Base-by-base conservation (phyloP, 2,329 filamentous ascomycete genomes). In the Tolypocladium tundrense region DNA sequence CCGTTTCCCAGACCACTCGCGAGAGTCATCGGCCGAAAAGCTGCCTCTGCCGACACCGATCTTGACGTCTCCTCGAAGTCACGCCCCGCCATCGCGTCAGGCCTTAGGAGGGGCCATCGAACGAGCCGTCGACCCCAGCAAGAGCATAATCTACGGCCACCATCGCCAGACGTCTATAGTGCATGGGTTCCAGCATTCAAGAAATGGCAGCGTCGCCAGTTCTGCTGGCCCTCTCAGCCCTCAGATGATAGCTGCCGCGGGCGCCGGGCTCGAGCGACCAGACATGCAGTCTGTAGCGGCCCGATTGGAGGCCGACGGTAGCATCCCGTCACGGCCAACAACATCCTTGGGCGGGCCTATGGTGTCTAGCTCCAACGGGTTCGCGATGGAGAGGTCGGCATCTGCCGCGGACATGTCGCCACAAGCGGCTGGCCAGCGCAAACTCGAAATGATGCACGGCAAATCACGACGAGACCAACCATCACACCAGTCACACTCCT, bases 101-200 rank as follows among this genome's bases (percentile, higher is more conserved):
- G 72, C 66, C 45, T 65, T 77, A 33, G 74, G 35, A 58, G 72
- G 71, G 39, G 70, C 78, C 55, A 71, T 79, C 59, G 81, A 84
- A 65, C 77, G 81, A 63, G 68, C 77, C n/a, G 72, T 79, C 60
- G 83, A 86, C 50, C 63, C 77, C 53, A 85, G 82, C 57, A 86
- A 85, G 68, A 72, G 73, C 50, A 75, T 75, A 40, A 68, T 77
- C 31, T 86, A 97, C 78, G 90, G 90, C 60, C 92, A 99, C 72
- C 91, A 97, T 74, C 87, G 94, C 57, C 91, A 99, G 76, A 96
- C 93, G 0, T 97, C 93, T 54, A 97, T 97, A 66, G 92, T 97
- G 58, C 90, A 97, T 84, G 93, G 94, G 67, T 87, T 96, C 64
- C 92, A 96, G 72, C 94, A 99, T 83, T 84, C 84, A 66, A 81